A percentile compares a stretch with the other conserved stretches of the same genome.
These are phyloP conservation scores for Beauveria sp. DNA, from an alignment of 2,329 filamentous ascomycete genomes.

Conservation along the genomic window DNA sequence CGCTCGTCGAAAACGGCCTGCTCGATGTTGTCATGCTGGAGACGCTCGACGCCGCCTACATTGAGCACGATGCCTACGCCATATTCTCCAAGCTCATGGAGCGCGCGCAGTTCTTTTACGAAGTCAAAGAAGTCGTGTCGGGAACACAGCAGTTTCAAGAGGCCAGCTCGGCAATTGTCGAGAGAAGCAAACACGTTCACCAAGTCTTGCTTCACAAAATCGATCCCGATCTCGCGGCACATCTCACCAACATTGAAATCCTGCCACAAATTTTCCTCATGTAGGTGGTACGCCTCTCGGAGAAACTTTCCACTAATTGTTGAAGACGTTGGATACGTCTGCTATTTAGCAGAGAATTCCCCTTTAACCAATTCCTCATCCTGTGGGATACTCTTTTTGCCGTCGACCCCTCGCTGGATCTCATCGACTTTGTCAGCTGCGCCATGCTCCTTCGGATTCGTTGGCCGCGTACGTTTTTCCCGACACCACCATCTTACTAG, in stretches of 20 bases:
- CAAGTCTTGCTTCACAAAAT: conserved; percentile 68
- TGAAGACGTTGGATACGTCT: conserved; percentile 83
- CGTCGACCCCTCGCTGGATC: conserved; percentile 68
- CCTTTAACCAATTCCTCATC: conserved; percentile 72
- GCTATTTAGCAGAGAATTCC: conserved; percentile 87
- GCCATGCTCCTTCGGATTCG: conserved; percentile 88
- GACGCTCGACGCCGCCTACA: conserved; percentile 62
- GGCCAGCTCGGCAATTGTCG: conserved; percentile 59
- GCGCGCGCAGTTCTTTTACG: conserved; percentile 77
- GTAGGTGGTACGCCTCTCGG: conserved; percentile 37
- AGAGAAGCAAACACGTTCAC: conserved; percentile 80
- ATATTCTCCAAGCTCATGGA: conserved; percentile 86
- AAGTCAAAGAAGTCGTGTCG: conserved; percentile 47
- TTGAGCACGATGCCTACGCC: conserved; percentile 87
- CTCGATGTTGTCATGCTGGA: conserved; percentile 51
- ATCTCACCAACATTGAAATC: conserved; percentile 77
- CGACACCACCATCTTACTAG: neutral
- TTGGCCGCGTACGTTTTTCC: conserved; percentile 63
- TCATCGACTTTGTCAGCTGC: conserved; percentile 87
- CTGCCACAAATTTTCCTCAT: conserved; percentile 96
- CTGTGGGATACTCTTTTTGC: conserved; percentile 92
- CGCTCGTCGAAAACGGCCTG: conserved; percentile 24
- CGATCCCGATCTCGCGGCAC: conserved; percentile 75
- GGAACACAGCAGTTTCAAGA: conserved; percentile 19
- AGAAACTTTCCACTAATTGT: neutral